These are phyloP conservation scores for Phytophthora syringae DNA, from an alignment of 352 stramenopile species.

Conservation along the genomic window DNA sequence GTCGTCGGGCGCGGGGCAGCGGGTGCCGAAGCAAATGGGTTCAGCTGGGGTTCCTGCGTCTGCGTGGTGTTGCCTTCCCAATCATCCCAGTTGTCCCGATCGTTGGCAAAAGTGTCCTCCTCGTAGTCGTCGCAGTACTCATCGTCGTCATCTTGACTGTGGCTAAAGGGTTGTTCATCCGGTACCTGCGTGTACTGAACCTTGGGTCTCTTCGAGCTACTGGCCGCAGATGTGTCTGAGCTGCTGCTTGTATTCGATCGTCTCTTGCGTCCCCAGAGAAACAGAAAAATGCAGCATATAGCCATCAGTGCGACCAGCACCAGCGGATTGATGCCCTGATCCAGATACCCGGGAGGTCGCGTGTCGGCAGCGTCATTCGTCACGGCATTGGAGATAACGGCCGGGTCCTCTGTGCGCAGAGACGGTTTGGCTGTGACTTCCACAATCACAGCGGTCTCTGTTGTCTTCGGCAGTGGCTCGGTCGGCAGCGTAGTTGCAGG, in stretches of 20 bases:
- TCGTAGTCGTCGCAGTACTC: slow-evolving; percentile 57
- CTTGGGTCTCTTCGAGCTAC: slow-evolving; percentile 34
- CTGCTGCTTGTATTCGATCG: slow-evolving; percentile 25
- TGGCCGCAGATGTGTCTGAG: slow-evolving; percentile 14
- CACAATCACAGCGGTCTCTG: slow-evolving; percentile 9
- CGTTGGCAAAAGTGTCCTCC: slow-evolving; percentile 54
- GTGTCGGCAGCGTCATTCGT: slow-evolving; percentile 16
- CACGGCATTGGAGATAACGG: slow-evolving; percentile 24
- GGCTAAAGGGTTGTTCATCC: slow-evolving; percentile 48
- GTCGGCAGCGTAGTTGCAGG: slow-evolving; percentile 1
- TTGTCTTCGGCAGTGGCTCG: not conserved
- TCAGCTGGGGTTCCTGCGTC: slow-evolving; percentile 41
- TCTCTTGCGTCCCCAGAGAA: slow-evolving; percentile 61
- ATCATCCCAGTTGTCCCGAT: slow-evolving; percentile 71
- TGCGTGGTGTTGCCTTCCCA: slow-evolving; percentile 60
- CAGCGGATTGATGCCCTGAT: slow-evolving; percentile 52
- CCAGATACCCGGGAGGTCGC: slow-evolving; percentile 29
- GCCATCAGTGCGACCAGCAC: slow-evolving; percentile 45
- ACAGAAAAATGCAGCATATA: slow-evolving; percentile 64
- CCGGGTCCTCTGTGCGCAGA: slow-evolving; percentile 38
- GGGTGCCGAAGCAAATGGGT: slow-evolving; percentile 44
- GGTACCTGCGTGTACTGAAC: slow-evolving; percentile 73
- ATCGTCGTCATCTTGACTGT: slow-evolving; percentile 54
- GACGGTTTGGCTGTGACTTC: slow-evolving; percentile 37
- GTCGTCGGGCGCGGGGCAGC: slow-evolving; percentile 20